Evolutionary conservation across 2,329 filamentous ascomycete species (phyloP).

Genomic region (Penicillium fuscoglaucum): DNA sequence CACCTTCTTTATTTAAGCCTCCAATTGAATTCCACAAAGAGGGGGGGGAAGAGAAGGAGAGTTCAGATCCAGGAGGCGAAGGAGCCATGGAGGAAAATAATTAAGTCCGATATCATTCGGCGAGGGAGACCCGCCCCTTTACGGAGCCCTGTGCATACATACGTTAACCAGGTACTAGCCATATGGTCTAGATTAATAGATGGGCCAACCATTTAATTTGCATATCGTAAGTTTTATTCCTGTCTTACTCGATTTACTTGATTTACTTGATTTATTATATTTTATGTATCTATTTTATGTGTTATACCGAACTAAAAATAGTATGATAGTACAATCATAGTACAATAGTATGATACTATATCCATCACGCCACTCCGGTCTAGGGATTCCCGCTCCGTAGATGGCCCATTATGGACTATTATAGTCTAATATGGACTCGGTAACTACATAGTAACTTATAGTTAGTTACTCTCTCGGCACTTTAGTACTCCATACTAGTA

Average conservation of each 20-base stretch:
- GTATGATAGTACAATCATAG: no score
- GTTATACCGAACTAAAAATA: no score
- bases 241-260: background rate
- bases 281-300: no score
- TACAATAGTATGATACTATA: no score
- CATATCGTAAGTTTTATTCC: background rate
- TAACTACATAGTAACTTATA: no score
- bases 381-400: background rate
- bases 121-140: conserved; percentile 18
- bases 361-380: conserved; percentile 9
- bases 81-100: conserved; percentile 18
- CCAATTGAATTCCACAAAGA: background rate
- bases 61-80: conserved; percentile 10
- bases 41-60: background rate
- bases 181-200: background rate
- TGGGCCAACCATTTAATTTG: background rate
- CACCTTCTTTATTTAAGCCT: background rate
- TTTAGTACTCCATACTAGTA: no score
- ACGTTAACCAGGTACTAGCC: no score
- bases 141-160: background rate
- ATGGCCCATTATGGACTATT: background rate
- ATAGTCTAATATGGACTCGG: no score
- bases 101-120: conserved; percentile 26
- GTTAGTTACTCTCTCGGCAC: no score
- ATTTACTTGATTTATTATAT: background rate